Percentiles rank a stretch among this genome's conserved stretches.
These are phyloP conservation scores for Russula virescens DNA, from an alignment of 768 basidiomycete species.

Conservation along the genomic window DNA sequence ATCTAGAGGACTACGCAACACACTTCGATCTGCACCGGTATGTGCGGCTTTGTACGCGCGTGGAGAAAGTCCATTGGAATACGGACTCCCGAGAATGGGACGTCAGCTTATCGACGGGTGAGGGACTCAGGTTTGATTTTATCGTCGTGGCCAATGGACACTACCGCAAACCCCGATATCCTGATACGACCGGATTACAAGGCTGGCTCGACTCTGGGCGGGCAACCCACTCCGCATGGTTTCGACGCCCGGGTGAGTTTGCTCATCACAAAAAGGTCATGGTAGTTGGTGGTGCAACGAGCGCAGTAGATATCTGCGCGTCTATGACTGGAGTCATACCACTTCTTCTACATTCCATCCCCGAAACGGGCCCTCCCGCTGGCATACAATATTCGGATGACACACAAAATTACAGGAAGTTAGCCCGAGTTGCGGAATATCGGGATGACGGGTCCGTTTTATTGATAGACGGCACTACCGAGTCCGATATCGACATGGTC, in stretches of 20 bases:
- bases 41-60: conserved; percentile 57
- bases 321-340: conserved; percentile 46
- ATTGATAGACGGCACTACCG: conserved; percentile 55
- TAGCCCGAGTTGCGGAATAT: conserved; percentile 40
- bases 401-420: conserved; percentile 22
- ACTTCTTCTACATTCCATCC: conserved; percentile 52
- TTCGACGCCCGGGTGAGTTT: conserved; percentile 45
- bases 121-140: conserved; percentile 47
- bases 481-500: conserved; percentile 52
- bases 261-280: conserved; percentile 36
- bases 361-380: conserved; percentile 31
- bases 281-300: conserved; percentile 50
- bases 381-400: conserved; percentile 28
- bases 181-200: conserved; percentile 51
- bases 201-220: conserved; percentile 48
- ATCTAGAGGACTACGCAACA: conserved; percentile 60
- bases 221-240: conserved; percentile 64
- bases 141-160: conserved; percentile 75
- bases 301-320: conserved; percentile 58
- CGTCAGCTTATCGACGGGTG: conserved; percentile 38
- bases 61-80: conserved; percentile 43
- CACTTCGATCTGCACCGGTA: conserved; percentile 55
- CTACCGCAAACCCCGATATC: conserved; percentile 58
- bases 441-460: conserved; percentile 40
- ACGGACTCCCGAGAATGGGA: conserved; percentile 39